Evolutionary conservation across 768 basidiomycete genomes (phyloP).

Genomic region (Tricholoma furcatifolium): DNA sequence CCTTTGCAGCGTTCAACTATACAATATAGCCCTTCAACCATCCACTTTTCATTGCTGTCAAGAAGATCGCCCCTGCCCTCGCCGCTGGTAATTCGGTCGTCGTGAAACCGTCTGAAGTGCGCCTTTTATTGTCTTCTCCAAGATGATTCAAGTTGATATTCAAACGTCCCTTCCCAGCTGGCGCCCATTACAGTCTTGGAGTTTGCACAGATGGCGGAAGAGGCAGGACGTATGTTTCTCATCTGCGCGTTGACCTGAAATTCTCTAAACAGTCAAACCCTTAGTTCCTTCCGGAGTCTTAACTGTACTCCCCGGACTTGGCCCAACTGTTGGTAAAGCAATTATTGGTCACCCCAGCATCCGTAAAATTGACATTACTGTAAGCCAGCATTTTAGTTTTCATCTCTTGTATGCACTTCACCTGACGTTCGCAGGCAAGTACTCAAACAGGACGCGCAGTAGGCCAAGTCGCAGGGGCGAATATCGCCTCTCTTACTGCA

Average conservation of each 20-base stretch:
- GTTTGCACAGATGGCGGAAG: constrained; percentile 62
- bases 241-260: not conserved
- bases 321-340: constrained; percentile 59
- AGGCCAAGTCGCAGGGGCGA: constrained; percentile 71
- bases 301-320: constrained; percentile 72
- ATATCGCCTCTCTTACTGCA: constrained; percentile 75
- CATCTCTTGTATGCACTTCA: not conserved
- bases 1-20: not conserved
- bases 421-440: constrained; percentile 53
- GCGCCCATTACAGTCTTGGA: constrained; percentile 81
- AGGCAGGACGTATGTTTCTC: constrained; percentile 56
- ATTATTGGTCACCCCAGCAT: constrained; percentile 66
- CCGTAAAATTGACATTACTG: constrained; percentile 84
- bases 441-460: constrained; percentile 74
- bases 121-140: not conserved
- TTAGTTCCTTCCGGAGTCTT: constrained; percentile 78
- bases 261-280: not conserved
- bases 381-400: constrained; percentile 28
- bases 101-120: constrained; percentile 79
- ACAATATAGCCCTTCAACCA: constrained; percentile 77
- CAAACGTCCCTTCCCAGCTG: constrained; percentile 30
- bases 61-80: constrained; percentile 84
- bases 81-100: constrained; percentile 85
- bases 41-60: constrained; percentile 83
- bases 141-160: not conserved